These are phyloP conservation scores for Perkinsela sp. DNA, from an alignment of 208 protist genomes.

Conservation along the genomic window DNA sequence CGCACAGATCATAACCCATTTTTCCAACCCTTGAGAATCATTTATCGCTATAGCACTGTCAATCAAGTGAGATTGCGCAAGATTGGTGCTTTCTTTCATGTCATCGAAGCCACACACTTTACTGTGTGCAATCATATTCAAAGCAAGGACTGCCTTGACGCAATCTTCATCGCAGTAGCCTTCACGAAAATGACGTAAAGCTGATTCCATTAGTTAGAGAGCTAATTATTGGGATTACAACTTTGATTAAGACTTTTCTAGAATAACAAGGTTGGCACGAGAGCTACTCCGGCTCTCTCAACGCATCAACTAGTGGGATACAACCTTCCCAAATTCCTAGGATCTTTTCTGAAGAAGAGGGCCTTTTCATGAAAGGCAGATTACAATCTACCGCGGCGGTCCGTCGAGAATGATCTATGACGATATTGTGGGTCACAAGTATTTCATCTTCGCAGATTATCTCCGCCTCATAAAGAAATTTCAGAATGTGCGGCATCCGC, in stretches of 20 bases:
- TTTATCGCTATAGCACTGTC: background rate
- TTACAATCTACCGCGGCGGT: no score
- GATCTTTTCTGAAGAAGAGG: no score
- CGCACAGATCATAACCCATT: background rate
- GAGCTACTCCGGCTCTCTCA: no score
- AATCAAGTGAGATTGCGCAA: background rate
- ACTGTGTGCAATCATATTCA: background rate
- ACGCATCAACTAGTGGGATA: no score
- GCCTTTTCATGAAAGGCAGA: no score
- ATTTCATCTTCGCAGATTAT: background rate
- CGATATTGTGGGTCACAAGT: background rate
- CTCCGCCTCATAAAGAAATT: background rate
- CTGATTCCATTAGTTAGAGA: constrained; percentile 1
- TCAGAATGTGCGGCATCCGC: background rate
- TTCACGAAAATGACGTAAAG: background rate
- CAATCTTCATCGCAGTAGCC: background rate
- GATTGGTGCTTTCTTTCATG: background rate
- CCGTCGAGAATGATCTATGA: no score
- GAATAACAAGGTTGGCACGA: no score
- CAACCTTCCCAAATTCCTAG: no score
- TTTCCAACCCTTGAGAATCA: background rate
- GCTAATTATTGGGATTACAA: no score
- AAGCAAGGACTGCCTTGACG: background rate
- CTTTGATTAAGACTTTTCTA: no score
- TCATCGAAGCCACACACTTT: background rate